Conservation (phyloP, 1,284 basidiomycete genomes). For the Takashimella tepidaria region DNA sequence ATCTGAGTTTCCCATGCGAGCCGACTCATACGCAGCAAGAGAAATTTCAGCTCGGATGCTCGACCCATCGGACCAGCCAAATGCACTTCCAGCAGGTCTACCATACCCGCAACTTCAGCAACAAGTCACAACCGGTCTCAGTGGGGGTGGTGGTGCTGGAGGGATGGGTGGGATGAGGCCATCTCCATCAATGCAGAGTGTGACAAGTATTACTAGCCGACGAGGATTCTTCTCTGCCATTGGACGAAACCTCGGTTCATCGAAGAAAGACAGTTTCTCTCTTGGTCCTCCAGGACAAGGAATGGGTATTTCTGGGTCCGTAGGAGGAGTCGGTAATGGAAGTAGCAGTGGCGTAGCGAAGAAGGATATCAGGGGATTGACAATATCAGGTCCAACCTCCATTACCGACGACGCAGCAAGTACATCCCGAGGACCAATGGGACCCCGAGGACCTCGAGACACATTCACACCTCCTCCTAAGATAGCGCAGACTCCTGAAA, state of each 20-base stretch:
- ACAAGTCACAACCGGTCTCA: constrained; percentile 4
- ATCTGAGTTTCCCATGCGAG: constrained; percentile 45
- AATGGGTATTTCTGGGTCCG: background rate
- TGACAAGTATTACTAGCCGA: constrained; percentile 18
- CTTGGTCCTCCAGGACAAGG: constrained; percentile 22
- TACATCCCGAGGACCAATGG: constrained; percentile 14
- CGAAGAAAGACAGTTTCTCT: constrained; percentile 31
- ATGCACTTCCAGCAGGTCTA: constrained; percentile 54
- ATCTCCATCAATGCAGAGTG: constrained; percentile 25
- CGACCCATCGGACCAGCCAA: constrained; percentile 39
- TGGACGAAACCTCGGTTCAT: constrained; percentile 15
- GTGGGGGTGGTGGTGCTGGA: constrained; percentile 4
- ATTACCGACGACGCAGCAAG: constrained; percentile 2
- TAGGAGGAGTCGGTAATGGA: background rate
- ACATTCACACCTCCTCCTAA: constrained; percentile 21
- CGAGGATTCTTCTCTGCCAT: constrained; percentile 33
- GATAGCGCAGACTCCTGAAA: background rate
- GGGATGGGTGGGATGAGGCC: constrained; percentile 18
- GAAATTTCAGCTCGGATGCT: constrained; percentile 40
- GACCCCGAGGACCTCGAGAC: constrained; percentile 29
- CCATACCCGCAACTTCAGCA: constrained; percentile 64
- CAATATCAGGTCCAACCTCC: constrained; percentile 28
- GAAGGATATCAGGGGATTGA: constrained; percentile 34
- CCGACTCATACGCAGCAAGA: constrained; percentile 41
- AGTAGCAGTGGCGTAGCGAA: constrained; percentile 17